Evolutionary conservation across 768 basidiomycete genomes (phyloP).

Genomic region (Agaricus blazei): DNA sequence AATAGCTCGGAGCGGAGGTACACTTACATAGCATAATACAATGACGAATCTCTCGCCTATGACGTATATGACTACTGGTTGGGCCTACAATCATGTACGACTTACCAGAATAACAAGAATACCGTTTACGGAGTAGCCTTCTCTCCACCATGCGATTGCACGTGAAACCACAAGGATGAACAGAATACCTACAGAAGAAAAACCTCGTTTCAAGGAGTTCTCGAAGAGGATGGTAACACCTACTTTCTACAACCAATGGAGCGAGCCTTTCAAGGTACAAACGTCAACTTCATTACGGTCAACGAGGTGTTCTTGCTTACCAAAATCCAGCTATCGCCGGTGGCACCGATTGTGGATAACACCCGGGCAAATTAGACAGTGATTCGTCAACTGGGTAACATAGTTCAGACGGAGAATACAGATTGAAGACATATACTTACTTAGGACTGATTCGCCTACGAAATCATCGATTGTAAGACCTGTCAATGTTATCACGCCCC

Average conservation of each 20-base stretch:
- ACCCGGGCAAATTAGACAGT: slow-evolving; percentile 21
- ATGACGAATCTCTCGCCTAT: slow-evolving; percentile 21
- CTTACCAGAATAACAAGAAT: slow-evolving; percentile 20
- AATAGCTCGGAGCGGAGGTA: neutral
- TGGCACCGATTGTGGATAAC: slow-evolving; percentile 23
- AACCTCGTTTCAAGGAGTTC: neutral
- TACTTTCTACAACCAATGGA: slow-evolving; percentile 24
- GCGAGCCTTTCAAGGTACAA: slow-evolving; percentile 15
- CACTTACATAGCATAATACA: slow-evolving; percentile 21
- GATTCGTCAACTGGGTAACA: slow-evolving; percentile 14
- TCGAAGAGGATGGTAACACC: neutral
- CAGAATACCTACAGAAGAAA: slow-evolving; percentile 14
- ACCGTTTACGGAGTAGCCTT: slow-evolving; percentile 17
- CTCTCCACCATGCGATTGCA: slow-evolving; percentile 21
- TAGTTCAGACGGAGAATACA: too few relatives aligned
- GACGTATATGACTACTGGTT: neutral
- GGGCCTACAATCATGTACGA: neutral
- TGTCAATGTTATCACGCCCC: slow-evolving; percentile 19
- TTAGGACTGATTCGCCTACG: slow-evolving; percentile 19
- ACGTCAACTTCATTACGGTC: neutral
- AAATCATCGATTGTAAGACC: slow-evolving; percentile 22
- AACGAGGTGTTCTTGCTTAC: slow-evolving; percentile 10
- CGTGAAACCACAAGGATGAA: slow-evolving; percentile 20
- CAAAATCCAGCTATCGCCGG: slow-evolving; percentile 23
- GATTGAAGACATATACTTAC: slow-evolving; percentile 13